Evolutionary conservation across 2,329 filamentous ascomycete genomes (phyloP).

Genomic region (Alternaria sp.): DNA sequence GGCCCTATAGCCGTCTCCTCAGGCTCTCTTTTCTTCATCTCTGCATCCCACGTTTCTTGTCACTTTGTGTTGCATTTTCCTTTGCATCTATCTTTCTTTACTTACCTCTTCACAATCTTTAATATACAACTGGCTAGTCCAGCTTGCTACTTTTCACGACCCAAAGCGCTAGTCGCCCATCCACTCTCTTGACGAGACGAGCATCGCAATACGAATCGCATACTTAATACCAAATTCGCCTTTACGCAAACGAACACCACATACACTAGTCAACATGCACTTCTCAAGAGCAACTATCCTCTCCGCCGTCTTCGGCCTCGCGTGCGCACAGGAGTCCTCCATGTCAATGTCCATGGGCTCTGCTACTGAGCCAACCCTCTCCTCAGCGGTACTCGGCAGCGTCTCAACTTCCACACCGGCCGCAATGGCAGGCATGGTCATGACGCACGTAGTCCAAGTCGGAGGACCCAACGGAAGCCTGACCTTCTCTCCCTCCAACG

Average conservation of each 20-base stretch:
- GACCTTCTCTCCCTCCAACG: conserved; percentile 69
- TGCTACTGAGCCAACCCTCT: neutral
- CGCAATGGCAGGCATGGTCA: conserved; percentile 23
- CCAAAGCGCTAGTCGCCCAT: conserved; percentile 49
- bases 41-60: conserved; percentile 34
- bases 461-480: conserved; percentile 60
- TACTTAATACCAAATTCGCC: conserved; percentile 29
- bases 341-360: neutral
- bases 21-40: conserved; percentile 39
- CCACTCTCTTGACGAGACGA: conserved; percentile 31
- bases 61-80: conserved; percentile 33
- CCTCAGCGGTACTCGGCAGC: neutral
- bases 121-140: conserved; percentile 47
- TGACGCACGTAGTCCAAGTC: conserved; percentile 69
- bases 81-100: conserved; percentile 42
- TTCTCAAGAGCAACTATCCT: conserved; percentile 43
- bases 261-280: conserved; percentile 35
- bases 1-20: conserved; percentile 38
- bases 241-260: conserved; percentile 5
- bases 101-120: conserved; percentile 36
- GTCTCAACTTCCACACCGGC: neutral
- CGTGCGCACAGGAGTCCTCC: conserved; percentile 27
- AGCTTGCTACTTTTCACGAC: conserved; percentile 23
- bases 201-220: conserved; percentile 17
- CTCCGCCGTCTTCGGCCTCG: conserved; percentile 40